A percentile compares a stretch with the other conserved stretches of the same genome.
Conservation (phyloP, 306 rosid genomes). For the Senna tora region DNA sequence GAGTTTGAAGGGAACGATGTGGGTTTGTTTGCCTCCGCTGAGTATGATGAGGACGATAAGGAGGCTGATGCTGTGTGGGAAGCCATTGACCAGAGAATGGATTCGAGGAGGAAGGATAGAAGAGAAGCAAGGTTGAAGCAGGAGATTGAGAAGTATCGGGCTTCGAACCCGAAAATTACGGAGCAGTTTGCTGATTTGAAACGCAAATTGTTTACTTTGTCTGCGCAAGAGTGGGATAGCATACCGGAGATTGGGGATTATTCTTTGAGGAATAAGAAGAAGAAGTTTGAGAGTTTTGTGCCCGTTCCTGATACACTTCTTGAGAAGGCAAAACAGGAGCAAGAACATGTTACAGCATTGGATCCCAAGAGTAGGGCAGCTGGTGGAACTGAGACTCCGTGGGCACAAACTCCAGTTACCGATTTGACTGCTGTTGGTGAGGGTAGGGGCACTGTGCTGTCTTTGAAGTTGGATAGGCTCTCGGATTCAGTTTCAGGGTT, state of each 20-base stretch:
- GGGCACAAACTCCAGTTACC: constrained; percentile 86
- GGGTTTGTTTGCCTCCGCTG: constrained; percentile 84
- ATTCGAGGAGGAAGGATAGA: constrained; percentile 86
- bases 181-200: constrained; percentile 89
- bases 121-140: constrained; percentile 90
- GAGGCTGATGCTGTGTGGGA: constrained; percentile 97
- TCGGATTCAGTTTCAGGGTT: constrained; percentile 81
- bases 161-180: constrained; percentile 82
- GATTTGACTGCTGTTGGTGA: constrained; percentile 93
- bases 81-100: constrained; percentile 85
- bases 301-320: constrained; percentile 87
- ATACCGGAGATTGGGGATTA: constrained; percentile 88
- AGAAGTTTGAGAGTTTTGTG: constrained; percentile 86
- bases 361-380: constrained; percentile 85
- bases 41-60: constrained; percentile 89
- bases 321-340: constrained; percentile 89
- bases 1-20: constrained; percentile 94
- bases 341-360: constrained; percentile 86
- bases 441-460: constrained; percentile 87
- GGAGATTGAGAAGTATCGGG: constrained; percentile 88
- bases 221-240: constrained; percentile 78
- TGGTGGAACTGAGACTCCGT: constrained; percentile 80
- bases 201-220: constrained; percentile 62
- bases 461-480: constrained; percentile 77
- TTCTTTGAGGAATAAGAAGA: constrained; percentile 78